phyloP scores from a whole-genome alignment of 1,284 basidiomycete species.

The Takashimella tepidaria region DNA sequence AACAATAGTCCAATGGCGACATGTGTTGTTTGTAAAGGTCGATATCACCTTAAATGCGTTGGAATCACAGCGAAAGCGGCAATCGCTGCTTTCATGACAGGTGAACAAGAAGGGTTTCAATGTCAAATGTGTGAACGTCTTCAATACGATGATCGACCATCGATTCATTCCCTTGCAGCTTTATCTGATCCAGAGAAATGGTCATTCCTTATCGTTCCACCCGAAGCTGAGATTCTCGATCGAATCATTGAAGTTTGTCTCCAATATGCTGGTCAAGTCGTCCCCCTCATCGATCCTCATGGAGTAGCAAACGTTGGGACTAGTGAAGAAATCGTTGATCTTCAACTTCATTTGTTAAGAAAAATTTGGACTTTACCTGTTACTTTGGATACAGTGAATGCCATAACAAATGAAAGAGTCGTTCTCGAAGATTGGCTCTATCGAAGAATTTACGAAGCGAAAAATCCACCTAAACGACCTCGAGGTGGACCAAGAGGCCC shows the following conservation, averaged over 20 bases:
- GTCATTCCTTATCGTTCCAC: slow-evolving; percentile 28
- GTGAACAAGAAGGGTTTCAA: slow-evolving; percentile 20
- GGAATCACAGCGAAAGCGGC: slow-evolving; percentile 21
- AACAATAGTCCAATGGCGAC: slow-evolving; percentile 22
- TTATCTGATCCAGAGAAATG: slow-evolving; percentile 20
- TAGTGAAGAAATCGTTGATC: slow-evolving; percentile 15
- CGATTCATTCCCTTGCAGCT: slow-evolving; percentile 18
- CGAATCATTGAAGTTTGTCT: slow-evolving; percentile 18
- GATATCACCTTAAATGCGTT: slow-evolving; percentile 41
- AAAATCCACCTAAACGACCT: background rate
- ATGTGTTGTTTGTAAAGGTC: slow-evolving; percentile 27
- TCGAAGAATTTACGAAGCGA: slow-evolving; percentile 25
- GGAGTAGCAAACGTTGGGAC: background rate
- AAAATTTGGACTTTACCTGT: slow-evolving; percentile 39
- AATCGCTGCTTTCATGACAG: background rate
- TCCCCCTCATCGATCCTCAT: slow-evolving; percentile 22
- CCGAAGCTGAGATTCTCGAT: slow-evolving; percentile 23
- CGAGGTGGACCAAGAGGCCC: no score
- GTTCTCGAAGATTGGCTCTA: slow-evolving; percentile 33
- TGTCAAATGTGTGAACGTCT: slow-evolving; percentile 39
- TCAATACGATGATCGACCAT: slow-evolving; percentile 28
- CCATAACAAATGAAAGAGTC: slow-evolving; percentile 16
- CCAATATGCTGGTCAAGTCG: slow-evolving; percentile 17
- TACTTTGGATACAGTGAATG: slow-evolving; percentile 24
- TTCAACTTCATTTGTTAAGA: slow-evolving; percentile 28